These are phyloP conservation scores for Microbotryomycetes sp. DNA, from an alignment of 1,284 basidiomycete genomes.

Conservation along the genomic window DNA sequence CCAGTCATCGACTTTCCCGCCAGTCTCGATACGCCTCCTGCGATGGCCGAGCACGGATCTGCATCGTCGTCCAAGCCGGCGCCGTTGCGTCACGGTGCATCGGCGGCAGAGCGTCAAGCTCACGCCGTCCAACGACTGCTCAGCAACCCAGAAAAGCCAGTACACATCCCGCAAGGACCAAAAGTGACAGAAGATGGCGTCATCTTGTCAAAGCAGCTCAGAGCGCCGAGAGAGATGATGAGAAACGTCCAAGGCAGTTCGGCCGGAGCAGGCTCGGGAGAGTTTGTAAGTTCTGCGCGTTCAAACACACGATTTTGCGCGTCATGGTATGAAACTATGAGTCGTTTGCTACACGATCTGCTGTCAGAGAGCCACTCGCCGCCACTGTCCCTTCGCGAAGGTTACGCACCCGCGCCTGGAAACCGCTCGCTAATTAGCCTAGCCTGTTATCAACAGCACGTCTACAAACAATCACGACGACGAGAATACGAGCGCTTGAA, in stretches of 20 bases:
- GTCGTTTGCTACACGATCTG: neutral
- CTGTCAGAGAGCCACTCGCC: neutral
- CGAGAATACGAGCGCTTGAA: constrained; percentile 92
- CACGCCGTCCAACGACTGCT: constrained; percentile 64
- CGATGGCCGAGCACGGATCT: no score
- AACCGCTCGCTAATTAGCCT: neutral
- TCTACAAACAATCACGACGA: constrained; percentile 90
- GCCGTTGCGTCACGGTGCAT: constrained; percentile 4
- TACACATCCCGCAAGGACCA: constrained; percentile 62
- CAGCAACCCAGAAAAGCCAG: constrained; percentile 74
- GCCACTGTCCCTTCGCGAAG: neutral
- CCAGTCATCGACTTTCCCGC: no score
- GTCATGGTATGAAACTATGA: neutral
- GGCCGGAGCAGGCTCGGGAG: constrained; percentile 83
- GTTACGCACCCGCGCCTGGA: neutral
- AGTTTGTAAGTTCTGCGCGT: constrained; percentile 49
- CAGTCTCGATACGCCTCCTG: no score
- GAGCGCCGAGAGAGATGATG: constrained; percentile 87
- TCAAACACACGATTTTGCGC: neutral
- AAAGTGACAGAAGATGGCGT: constrained; percentile 55
- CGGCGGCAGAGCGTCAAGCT: constrained; percentile 24
- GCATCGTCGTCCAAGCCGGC: neutral
- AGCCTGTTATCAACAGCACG: constrained; percentile 52
- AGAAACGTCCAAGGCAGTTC: constrained; percentile 94
- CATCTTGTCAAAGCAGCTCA: constrained; percentile 42